phyloP scores from a whole-genome alignment of 768 basidiomycete species.

The Bullera alba region DNA sequence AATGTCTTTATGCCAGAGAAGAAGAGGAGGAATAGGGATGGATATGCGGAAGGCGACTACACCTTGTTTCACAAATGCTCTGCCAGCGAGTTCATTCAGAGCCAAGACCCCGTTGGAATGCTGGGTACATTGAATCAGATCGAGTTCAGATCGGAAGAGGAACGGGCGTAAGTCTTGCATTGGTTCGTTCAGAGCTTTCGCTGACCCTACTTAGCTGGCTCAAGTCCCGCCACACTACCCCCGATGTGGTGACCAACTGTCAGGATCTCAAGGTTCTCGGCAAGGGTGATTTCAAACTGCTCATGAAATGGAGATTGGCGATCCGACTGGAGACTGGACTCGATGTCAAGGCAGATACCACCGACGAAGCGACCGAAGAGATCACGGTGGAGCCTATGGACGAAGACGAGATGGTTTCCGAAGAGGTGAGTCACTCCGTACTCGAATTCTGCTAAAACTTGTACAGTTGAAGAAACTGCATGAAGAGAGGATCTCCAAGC shows the following conservation, averaged over 20 bases:
- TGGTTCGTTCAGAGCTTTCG: background rate
- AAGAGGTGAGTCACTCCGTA: slow-evolving; percentile 58
- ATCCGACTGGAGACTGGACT: slow-evolving; percentile 86
- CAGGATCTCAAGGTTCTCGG: slow-evolving; percentile 93
- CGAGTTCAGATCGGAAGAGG: slow-evolving; percentile 70
- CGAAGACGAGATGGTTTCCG: slow-evolving; percentile 80
- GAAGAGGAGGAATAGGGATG: slow-evolving; percentile 83
- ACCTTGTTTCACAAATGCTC: slow-evolving; percentile 71
- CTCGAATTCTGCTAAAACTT: slow-evolving; percentile 1
- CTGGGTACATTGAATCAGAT: slow-evolving; percentile 69
- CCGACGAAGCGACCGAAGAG: slow-evolving; percentile 67
- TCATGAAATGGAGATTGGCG: slow-evolving; percentile 83
- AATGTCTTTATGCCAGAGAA: slow-evolving; percentile 98
- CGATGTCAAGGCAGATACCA: slow-evolving; percentile 67
- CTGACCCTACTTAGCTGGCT: slow-evolving; percentile 57
- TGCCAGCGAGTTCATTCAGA: slow-evolving; percentile 64
- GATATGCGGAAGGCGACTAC: slow-evolving; percentile 91
- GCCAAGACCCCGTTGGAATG: slow-evolving; percentile 65
- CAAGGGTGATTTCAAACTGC: slow-evolving; percentile 89
- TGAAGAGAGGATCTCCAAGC: slow-evolving; percentile 60
- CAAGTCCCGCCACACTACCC: slow-evolving; percentile 61
- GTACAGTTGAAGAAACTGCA: slow-evolving; percentile 74
- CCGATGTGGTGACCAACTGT: slow-evolving; percentile 73
- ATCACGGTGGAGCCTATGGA: slow-evolving; percentile 54
- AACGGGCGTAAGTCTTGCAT: slow-evolving; percentile 58